Conservation (phyloP, 2,329 filamentous ascomycete genomes). For the Aspergillus brasiliensis region DNA sequence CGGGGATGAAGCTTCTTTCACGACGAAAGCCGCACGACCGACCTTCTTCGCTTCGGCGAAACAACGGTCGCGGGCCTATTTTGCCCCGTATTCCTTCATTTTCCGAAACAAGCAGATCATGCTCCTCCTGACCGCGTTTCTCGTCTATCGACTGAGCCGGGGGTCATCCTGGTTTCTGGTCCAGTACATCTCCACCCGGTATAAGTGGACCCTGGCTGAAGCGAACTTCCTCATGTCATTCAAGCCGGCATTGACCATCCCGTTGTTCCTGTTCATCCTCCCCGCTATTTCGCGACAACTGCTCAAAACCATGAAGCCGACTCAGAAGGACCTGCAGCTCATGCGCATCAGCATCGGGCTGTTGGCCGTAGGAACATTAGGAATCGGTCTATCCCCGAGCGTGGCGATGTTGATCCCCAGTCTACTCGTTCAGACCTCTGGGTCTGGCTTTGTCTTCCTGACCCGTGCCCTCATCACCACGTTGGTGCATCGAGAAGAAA, state of each 20-base stretch:
- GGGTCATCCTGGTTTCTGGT: conserved; percentile 51
- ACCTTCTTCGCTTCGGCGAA: conserved; percentile 22
- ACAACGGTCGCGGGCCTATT: conserved; percentile 29
- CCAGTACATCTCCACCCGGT: conserved; percentile 57
- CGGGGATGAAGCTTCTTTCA: conserved; percentile 20
- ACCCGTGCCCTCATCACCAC: conserved; percentile 52
- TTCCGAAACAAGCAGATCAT: conserved; percentile 45
- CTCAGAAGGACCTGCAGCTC: conserved; percentile 50
- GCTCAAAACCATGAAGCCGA: conserved; percentile 37
- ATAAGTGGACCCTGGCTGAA: conserved; percentile 50
- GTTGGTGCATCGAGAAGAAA: conserved; percentile 51
- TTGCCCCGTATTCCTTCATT: conserved; percentile 43
- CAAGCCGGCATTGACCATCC: conserved; percentile 51
- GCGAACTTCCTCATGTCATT: conserved; percentile 49
- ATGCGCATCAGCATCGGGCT: conserved; percentile 49
- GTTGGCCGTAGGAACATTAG: conserved; percentile 47
- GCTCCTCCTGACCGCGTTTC: conserved; percentile 49
- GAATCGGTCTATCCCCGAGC: conserved; percentile 50
- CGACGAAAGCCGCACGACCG: conserved; percentile 2
- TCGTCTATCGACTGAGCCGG: conserved; percentile 52
- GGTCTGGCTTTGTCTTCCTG: conserved; percentile 51
- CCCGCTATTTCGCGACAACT: conserved; percentile 46
- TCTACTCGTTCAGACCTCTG: conserved; percentile 51
- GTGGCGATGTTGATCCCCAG: conserved; percentile 47
- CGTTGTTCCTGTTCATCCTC: conserved; percentile 50